A percentile compares a stretch with the other conserved stretches of the same genome.
These are phyloP conservation scores for Solanum ossicruentum DNA, from an alignment of 257 asterid species.

Conservation along the genomic window DNA sequence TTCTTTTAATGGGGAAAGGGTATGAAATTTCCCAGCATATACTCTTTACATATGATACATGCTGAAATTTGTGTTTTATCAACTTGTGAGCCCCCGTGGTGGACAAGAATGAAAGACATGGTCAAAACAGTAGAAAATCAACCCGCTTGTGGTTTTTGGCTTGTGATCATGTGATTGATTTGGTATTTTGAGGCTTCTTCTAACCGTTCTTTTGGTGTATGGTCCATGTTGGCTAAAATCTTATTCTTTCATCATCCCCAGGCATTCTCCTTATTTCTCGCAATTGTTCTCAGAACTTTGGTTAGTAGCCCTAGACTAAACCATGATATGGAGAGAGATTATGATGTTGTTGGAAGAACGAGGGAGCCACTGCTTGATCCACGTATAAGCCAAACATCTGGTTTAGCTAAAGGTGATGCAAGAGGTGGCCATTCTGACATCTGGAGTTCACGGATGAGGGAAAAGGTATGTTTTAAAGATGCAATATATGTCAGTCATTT, in stretches of 20 bases:
- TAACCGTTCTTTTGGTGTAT: background rate
- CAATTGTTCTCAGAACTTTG: conserved; percentile 54
- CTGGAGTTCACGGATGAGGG: conserved; percentile 75
- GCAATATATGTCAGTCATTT: background rate
- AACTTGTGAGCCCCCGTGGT: background rate
- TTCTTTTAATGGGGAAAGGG: background rate
- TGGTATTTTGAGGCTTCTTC: background rate
- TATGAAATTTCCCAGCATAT: background rate
- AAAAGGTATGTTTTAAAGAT: conserved; percentile 37
- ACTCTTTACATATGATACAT: background rate
- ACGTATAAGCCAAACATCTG: conserved; percentile 31
- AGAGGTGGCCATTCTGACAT: conserved; percentile 30
- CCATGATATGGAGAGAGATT: conserved; percentile 40
- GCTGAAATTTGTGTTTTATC: background rate
- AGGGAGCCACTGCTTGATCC: conserved; percentile 56
- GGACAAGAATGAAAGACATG: background rate
- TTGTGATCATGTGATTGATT: background rate
- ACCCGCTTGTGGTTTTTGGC: background rate
- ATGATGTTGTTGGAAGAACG: conserved; percentile 25
- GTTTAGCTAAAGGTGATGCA: conserved; percentile 38
- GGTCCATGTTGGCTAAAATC: background rate
- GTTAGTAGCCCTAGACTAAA: conserved; percentile 36
- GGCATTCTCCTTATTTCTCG: conserved; percentile 51
- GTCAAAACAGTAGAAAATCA: background rate
- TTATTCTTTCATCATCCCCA: conserved; percentile 18